Evolutionary conservation across 495 filamentous ascomycete genomes (phyloP).

Genomic region (Hamigera avellanea): DNA sequence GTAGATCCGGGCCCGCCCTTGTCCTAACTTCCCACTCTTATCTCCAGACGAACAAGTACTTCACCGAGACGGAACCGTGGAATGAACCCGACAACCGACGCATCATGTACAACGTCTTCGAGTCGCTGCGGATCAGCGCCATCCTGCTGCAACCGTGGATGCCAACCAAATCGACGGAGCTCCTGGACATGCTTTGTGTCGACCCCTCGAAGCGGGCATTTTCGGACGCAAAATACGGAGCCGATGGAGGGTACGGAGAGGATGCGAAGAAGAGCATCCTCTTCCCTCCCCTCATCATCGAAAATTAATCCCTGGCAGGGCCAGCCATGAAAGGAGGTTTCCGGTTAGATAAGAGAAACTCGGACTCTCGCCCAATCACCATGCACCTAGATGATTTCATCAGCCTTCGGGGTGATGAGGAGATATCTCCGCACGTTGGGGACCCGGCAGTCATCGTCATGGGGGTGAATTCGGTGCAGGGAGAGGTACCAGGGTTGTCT

Average conservation of each 20-base stretch:
- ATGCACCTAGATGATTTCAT: not conserved
- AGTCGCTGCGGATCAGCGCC: conserved; percentile 67
- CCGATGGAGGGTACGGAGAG: conserved; percentile 61
- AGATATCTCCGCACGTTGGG: too few species aligned
- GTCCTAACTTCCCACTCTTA: conserved; percentile 1
- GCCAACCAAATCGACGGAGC: conserved; percentile 60
- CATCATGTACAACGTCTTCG: conserved; percentile 57
- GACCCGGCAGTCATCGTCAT: too few species aligned
- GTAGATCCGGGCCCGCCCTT: not conserved
- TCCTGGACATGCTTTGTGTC: conserved; percentile 74
- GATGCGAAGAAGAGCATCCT: conserved; percentile 34
- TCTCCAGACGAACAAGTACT: conserved; percentile 57
- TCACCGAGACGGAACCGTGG: conserved; percentile 52
- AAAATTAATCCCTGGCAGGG: conserved; percentile 18
- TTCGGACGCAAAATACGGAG: conserved; percentile 43
- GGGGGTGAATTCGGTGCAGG: too few species aligned
- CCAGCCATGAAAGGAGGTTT: not conserved
- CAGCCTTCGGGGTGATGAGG: too few species aligned
- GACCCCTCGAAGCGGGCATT: conserved; percentile 37
- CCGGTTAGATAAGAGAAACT: not conserved
- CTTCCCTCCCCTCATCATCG: conserved; percentile 44
- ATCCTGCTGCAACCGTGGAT: conserved; percentile 89
- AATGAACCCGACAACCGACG: conserved; percentile 29
- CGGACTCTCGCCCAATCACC: too few species aligned
- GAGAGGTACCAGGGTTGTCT: not conserved